These are phyloP conservation scores for Fusarium hostae DNA, from an alignment of 2,329 filamentous ascomycete genomes.

Conservation along the genomic window DNA sequence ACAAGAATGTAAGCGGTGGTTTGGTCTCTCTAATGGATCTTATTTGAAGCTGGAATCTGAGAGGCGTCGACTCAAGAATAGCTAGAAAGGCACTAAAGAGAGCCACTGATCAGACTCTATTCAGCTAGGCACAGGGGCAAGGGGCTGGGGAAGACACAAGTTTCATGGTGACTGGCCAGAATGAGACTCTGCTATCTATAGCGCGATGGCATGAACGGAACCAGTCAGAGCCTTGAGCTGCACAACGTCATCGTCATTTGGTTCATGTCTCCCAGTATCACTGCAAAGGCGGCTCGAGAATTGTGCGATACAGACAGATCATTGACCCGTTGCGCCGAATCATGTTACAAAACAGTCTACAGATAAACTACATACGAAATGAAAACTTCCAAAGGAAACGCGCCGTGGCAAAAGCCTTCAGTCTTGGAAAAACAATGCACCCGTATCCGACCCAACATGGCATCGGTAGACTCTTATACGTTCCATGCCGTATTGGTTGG, in stretches of 20 bases:
- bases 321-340: slow-evolving; percentile 38
- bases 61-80: background rate
- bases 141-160: background rate
- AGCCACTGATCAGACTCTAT: slow-evolving; percentile 12
- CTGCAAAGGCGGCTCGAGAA: background rate
- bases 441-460: slow-evolving; percentile 30
- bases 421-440: slow-evolving; percentile 35
- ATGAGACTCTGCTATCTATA: background rate
- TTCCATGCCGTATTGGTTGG: slow-evolving; percentile 33
- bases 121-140: slow-evolving; percentile 16
- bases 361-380: slow-evolving; percentile 44
- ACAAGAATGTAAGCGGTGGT: background rate
- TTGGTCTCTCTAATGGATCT: background rate
- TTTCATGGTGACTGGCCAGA: background rate
- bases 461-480: slow-evolving; percentile 37
- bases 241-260: slow-evolving; percentile 22
- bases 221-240: slow-evolving; percentile 13
- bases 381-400: slow-evolving; percentile 43
- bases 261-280: background rate
- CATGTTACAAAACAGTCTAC: slow-evolving; percentile 43
- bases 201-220: slow-evolving; percentile 21
- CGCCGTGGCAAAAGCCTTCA: slow-evolving; percentile 40
- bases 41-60: background rate
- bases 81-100: background rate
- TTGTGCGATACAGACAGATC: slow-evolving; percentile 24